Conservation (phyloP, 441 rosid genomes). For the Populus trichocarpa region DNA sequence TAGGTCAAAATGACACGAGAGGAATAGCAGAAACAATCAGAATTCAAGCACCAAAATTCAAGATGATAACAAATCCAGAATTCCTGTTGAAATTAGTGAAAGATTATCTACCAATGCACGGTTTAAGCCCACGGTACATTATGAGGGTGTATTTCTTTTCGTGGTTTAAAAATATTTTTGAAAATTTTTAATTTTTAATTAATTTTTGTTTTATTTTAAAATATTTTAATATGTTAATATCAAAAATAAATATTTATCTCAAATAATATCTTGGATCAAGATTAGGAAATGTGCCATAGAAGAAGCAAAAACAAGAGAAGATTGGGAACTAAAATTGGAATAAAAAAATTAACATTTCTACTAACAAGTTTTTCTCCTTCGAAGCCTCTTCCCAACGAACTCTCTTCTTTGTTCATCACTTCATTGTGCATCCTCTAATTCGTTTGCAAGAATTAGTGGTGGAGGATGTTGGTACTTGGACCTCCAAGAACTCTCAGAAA, state of each 20-base stretch:
- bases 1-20: neutral
- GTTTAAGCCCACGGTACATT: neutral
- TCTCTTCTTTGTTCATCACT: conserved; percentile 47
- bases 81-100: neutral
- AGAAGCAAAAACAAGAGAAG: conserved; percentile 50
- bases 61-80: neutral
- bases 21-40: no score
- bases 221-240: no score
- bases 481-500: conserved; percentile 63
- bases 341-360: conserved; percentile 40
- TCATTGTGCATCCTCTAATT: conserved; percentile 68
- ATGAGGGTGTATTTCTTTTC: no score
- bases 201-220: no score
- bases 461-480: conserved; percentile 69
- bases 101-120: neutral
- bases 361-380: conserved; percentile 37
- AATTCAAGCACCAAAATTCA: neutral
- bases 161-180: no score
- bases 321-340: conserved; percentile 56
- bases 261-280: no score
- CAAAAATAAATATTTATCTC: neutral
- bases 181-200: no score
- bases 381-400: conserved; percentile 49
- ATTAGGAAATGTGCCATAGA: conserved; percentile 50
- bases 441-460: conserved; percentile 52